Percentiles rank a stretch among this genome's conserved stretches.
Evolutionary conservation across 2,329 filamentous ascomycete species (phyloP).

Genomic region (Diaporthe sp.): DNA sequence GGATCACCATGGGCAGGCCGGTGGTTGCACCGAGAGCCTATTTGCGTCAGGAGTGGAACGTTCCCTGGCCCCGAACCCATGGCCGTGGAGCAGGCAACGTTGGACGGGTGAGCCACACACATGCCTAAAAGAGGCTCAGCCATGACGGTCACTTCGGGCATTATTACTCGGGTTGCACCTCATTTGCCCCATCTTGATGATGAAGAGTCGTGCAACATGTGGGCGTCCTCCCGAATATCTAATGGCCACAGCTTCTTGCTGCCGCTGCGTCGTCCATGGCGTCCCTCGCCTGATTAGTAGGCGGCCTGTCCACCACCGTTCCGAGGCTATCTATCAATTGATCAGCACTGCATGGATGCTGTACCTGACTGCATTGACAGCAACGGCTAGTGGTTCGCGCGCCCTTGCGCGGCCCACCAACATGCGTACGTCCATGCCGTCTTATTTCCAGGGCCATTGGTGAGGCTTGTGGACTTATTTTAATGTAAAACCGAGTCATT

Average conservation of each 20-base stretch:
- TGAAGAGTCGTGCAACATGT: not conserved
- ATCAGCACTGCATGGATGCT: not conserved
- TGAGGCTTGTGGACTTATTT: constrained; percentile 15
- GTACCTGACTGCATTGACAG: not conserved
- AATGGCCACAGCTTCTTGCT: not conserved
- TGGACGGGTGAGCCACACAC: not conserved
- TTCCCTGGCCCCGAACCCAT: not conserved
- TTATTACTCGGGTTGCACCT: not conserved
- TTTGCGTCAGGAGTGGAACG: not conserved
- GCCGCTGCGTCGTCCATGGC: not conserved
- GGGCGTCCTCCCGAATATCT: not conserved
- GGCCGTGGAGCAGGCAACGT: not conserved
- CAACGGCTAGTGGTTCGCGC: not conserved
- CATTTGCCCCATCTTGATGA: not conserved
- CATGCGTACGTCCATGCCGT: not conserved
- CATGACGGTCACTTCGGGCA: not conserved
- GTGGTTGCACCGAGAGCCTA: not conserved
- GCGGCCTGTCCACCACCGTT: not conserved
- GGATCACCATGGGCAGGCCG: not conserved
- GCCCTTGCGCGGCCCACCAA: not conserved
- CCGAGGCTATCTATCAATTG: too few species aligned
- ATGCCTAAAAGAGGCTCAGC: not conserved
- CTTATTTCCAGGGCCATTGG: not conserved
- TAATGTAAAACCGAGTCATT: constrained; percentile 30
- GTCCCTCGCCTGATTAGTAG: not conserved